phyloP scores from a whole-genome alignment of 2,329 filamentous ascomycete species.

The Sporothrix inflata region DNA sequence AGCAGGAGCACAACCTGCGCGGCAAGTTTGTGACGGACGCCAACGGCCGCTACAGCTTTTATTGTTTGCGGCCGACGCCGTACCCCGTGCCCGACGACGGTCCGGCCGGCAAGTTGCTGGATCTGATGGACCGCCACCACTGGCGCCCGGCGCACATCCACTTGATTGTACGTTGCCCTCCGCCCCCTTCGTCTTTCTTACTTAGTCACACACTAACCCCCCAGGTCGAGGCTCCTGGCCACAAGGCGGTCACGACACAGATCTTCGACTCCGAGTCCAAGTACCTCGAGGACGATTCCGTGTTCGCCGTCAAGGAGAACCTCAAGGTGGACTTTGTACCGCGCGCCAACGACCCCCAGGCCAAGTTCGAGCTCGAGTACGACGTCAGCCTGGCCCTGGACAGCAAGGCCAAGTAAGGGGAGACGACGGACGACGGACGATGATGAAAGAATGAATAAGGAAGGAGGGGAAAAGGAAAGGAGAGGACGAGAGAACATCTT shows the following conservation, averaged over 20 bases:
- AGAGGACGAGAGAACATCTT: not conserved
- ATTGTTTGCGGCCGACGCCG: slow-evolving; percentile 63
- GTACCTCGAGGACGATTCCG: slow-evolving; percentile 55
- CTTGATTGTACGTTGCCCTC: slow-evolving; percentile 39
- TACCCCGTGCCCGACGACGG: slow-evolving; percentile 46
- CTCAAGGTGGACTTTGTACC: slow-evolving; percentile 43
- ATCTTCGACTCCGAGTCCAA: slow-evolving; percentile 65
- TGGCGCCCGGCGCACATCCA: slow-evolving; percentile 47
- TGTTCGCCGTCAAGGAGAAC: slow-evolving; percentile 48
- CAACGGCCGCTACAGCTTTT: slow-evolving; percentile 65
- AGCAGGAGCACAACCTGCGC: slow-evolving; percentile 33
- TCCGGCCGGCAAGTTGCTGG: slow-evolving; percentile 41
- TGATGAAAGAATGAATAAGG: not conserved
- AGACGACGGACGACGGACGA: not conserved
- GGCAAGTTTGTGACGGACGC: slow-evolving; percentile 43
- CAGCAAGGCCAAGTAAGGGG: not conserved
- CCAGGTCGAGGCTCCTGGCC: slow-evolving; percentile 55
- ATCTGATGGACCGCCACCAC: slow-evolving; percentile 43
- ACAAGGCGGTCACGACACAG: slow-evolving; percentile 72
- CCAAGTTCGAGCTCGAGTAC: slow-evolving; percentile 42
- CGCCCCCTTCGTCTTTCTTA: not conserved
- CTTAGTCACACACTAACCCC: not conserved
- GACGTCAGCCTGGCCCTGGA: slow-evolving; percentile 35
- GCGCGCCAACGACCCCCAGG: slow-evolving; percentile 38
- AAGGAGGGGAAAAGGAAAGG: not conserved